phyloP scores from a whole-genome alignment of 495 filamentous ascomycete genomes.

The Staphylotrichum longicolle region DNA sequence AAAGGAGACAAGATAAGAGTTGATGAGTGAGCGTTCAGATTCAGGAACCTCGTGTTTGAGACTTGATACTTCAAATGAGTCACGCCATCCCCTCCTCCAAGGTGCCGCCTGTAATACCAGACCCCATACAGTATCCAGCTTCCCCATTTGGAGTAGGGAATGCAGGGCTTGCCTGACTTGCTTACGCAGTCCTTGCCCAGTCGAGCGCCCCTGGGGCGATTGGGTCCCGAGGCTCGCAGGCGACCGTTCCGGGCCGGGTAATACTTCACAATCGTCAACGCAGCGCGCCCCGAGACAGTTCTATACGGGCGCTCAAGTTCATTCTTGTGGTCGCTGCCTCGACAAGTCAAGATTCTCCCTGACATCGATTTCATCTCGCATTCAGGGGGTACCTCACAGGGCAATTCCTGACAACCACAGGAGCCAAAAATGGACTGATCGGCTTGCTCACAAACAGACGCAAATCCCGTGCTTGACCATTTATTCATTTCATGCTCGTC shows the following conservation, averaged over 20 bases:
- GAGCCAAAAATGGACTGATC: background rate
- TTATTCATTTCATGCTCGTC: conserved; percentile 42
- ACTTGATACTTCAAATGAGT: background rate
- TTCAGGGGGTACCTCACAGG: background rate
- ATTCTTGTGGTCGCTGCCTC: too few relatives aligned
- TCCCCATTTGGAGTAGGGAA: conserved; percentile 18
- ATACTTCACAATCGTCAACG: background rate
- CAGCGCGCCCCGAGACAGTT: background rate
- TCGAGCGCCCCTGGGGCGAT: background rate
- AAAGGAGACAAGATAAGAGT: background rate
- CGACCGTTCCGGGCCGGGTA: background rate
- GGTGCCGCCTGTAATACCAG: background rate
- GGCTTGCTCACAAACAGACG: conserved; percentile 22
- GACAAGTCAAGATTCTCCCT: too few relatives aligned
- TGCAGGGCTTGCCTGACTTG: background rate
- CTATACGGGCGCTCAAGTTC: background rate
- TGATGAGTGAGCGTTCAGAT: too few relatives aligned
- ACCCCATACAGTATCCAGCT: conserved; percentile 12
- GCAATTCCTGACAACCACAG: conserved; percentile 10
- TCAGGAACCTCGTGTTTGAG: background rate
- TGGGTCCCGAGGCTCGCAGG: background rate
- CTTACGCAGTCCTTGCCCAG: background rate
- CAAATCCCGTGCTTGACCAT: conserved; percentile 33
- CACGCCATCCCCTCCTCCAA: background rate
- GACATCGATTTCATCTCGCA: too few relatives aligned